Base-by-base conservation (phyloP, 768 basidiomycete species). In the Ramaria rubella region DNA sequence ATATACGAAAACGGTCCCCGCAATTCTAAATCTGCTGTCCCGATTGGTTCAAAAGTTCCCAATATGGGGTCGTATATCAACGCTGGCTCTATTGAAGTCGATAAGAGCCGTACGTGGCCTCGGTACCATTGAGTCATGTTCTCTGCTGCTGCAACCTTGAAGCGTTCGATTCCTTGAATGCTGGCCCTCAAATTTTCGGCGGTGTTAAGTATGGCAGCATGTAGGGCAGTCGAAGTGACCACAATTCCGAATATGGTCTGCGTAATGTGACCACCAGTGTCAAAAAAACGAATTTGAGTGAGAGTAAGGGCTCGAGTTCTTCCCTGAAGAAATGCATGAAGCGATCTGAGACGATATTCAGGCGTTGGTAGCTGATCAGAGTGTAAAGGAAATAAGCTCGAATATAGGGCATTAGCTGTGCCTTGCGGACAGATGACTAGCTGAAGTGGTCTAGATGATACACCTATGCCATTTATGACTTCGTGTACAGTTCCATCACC, bases 401-500 rank as follows among this genome's bases (percentile, higher is more conserved):
- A 76, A 69, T 87, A 94, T 31, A 96, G 76, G 0, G 95, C 95
- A 67, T 98, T 97, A 42, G 93, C 94, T n/a, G 93, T 95, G 24
- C 93, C 93, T 49, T 80, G 80, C 4, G 93, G 91, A 2, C 61
- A 30, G 43, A 89, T 72, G 49, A 73, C 46, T 79, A 77, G 17
- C 73, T 81, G 59, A 85, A 72, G 31, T 54, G 49, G 31, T 31
- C 19, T 43, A 48, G 33, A 60, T 57, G n/a, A 17, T 19, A 21
- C 45, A 33, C 21, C 34, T 19, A 19, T 29, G 52, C 9, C 76
- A 59, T 86, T 87, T 65, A 94, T 76, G 60, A 95, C 80, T 63
- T 98, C 94, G 67, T 95, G 90, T 36, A 93, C 74, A 1, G 94
- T 96, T 17, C 94, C 94, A 69, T 98, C 94, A 7, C 94, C 94